Conservation (phyloP, 2,329 filamentous ascomycete species). For the Neonectria hederae region DNA sequence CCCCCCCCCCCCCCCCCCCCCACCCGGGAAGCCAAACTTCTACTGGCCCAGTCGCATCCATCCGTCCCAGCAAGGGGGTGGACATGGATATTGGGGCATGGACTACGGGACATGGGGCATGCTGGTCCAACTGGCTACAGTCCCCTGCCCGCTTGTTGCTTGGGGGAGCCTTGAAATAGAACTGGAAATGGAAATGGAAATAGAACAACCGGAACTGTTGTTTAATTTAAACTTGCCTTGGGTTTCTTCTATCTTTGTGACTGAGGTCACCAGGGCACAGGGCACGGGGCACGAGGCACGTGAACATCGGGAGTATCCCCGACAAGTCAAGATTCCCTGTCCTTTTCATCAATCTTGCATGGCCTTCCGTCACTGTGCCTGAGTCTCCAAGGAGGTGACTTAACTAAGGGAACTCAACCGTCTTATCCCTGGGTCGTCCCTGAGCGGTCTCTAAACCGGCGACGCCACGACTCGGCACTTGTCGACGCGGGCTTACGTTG, state of each 20-base stretch:
- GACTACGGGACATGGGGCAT: background rate
- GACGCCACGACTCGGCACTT: constrained; percentile 11
- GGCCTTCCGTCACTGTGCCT: constrained; percentile 5
- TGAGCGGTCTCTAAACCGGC: background rate
- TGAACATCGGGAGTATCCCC: constrained; percentile 10
- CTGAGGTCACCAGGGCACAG: background rate
- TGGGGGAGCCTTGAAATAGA: constrained; percentile 20
- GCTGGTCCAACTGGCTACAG: constrained; percentile 10
- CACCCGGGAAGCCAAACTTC: too few relatives aligned
- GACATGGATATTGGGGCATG: background rate
- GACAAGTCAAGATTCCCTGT: constrained; percentile 13
- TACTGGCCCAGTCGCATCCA: background rate
- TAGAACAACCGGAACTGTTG: constrained; percentile 16
- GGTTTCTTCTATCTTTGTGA: background rate
- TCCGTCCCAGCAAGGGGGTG: too few relatives aligned
- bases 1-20: too few relatives aligned
- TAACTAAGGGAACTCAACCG: background rate
- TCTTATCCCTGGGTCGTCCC: background rate
- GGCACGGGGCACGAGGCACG: constrained; percentile 1
- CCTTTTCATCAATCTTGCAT: constrained; percentile 24
- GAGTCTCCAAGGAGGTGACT: background rate
- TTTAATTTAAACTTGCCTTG: constrained; percentile 7
- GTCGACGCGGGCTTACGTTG: background rate
- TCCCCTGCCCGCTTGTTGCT: background rate
- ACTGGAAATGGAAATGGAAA: constrained; percentile 26